Evolutionary conservation across 2,329 filamentous ascomycete species (phyloP), one percentile per base, ranked within the genome.

Genomic region (Xylaria sp.): DNA sequence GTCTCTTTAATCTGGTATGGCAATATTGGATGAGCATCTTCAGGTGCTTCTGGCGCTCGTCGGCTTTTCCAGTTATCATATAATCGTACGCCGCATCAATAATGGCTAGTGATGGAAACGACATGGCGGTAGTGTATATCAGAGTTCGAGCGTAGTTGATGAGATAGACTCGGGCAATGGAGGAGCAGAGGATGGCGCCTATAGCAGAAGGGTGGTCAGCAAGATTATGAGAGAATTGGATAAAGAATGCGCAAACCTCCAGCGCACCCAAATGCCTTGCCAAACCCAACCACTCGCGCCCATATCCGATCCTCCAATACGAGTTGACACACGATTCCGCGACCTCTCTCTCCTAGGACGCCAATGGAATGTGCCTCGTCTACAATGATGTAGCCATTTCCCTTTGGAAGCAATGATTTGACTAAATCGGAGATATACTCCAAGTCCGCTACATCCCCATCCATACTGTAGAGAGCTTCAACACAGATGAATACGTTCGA

Each of bases 401-500:
- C 84, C 0, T 69, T 68, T 0, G 90, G 88, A 0, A 94, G 79
- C 0, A 86, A 74, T 0, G 81, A 78, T 49, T 91, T 85, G 0
- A 91, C 85, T 4, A 87, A 81, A 0, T 83, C 78, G 1, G 91
- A 84, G 20, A 94, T 86, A 6, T 89, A 84, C 12, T 76, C 74
- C 12, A 96, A 80, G 0, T 90, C 91, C 0, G 88, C 88, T 20
- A 93, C 80, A 72, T 94, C 92, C 0, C 93, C 93, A 62, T 95
- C 92, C 93, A 96, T 96, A 77, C 91, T 94, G 78, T 96, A 95
- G 0, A 94, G 83, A 0, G 86, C 88, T 73, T 94, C 91, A 0
- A 93, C 83, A 0, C 88, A 88, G n/a, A 94, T 78, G 72, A 94
- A 92, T 2, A 93, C 84, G 71, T 88, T 90, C 0, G 76, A 76